Conservation (phyloP, 2,329 filamentous ascomycete species). For the Celoporthe dispersa region DNA sequence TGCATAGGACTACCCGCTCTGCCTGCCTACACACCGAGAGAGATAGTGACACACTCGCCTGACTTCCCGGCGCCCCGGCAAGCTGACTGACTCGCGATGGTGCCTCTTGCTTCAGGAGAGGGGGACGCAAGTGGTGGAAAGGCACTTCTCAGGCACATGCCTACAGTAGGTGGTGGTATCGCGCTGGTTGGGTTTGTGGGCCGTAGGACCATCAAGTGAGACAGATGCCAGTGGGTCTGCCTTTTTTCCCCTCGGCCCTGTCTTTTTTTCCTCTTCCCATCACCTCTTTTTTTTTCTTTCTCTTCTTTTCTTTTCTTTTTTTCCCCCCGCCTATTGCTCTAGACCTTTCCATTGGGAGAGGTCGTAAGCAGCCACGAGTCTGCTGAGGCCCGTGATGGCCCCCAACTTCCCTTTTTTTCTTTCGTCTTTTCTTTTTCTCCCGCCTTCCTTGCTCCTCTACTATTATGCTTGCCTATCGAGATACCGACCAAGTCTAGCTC, state of each 20-base stretch:
- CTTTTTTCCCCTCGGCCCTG: not conserved
- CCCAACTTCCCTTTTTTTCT: not conserved
- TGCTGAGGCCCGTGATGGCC: not conserved
- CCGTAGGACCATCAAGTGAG: not conserved
- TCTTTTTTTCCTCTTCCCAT: not conserved
- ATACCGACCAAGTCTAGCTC: not conserved
- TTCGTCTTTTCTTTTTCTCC: not conserved
- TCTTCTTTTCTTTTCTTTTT: not conserved
- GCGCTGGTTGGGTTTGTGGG: not conserved
- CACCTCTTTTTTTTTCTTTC: not conserved
- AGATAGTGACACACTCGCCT: not conserved
- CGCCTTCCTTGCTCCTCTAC: not conserved
- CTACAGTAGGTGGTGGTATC: not conserved
- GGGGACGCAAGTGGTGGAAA: not conserved
- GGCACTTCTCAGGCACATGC: not conserved
- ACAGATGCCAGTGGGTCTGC: not conserved
- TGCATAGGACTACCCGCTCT: not conserved
- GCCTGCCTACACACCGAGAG: not conserved
- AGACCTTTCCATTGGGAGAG: not conserved
- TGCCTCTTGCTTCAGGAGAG: not conserved
- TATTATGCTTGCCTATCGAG: not conserved
- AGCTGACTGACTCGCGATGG: not conserved
- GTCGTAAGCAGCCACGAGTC: not conserved
- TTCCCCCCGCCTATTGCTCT: not conserved
- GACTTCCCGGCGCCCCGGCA: not conserved